Percentiles rank a stretch among this genome's conserved stretches.
phyloP scores from a whole-genome alignment of 768 basidiomycete genomes.

The Naganishia randhawae region DNA sequence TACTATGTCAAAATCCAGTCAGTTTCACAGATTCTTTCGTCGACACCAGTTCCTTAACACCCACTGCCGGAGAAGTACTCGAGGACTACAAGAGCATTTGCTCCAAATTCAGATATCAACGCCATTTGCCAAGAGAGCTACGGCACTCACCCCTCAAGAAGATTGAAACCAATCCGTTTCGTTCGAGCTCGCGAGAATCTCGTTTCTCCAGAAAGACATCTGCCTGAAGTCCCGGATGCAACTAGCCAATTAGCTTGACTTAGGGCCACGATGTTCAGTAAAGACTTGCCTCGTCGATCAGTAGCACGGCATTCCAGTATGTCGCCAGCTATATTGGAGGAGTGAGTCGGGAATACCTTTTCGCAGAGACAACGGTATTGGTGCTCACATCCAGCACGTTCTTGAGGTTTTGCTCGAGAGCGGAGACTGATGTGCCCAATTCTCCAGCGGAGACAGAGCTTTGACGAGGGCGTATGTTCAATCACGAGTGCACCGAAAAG shows the following conservation, averaged over 20 bases:
- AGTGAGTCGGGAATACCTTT: background rate
- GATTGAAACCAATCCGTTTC: slow-evolving; percentile 11
- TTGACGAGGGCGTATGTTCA: background rate
- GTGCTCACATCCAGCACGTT: background rate
- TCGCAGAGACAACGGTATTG: background rate
- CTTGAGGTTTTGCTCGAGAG: slow-evolving; percentile 6
- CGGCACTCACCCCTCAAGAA: slow-evolving; percentile 3
- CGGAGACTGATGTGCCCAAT: slow-evolving; percentile 6
- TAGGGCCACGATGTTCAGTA: background rate
- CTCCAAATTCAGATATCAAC: background rate
- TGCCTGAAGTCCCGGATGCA: background rate
- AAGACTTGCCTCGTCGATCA: slow-evolving; percentile 3
- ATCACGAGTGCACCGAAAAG: background rate
- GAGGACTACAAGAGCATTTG: background rate
- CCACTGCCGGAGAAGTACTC: slow-evolving; percentile 2
- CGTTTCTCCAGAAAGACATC: slow-evolving; percentile 7
- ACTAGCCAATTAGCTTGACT: background rate
- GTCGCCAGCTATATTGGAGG: background rate
- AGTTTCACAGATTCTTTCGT: background rate
- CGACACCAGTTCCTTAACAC: background rate
- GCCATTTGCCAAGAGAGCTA: background rate
- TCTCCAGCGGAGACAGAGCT: slow-evolving; percentile 3
- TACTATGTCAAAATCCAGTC: background rate
- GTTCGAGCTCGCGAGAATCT: slow-evolving; percentile 9
- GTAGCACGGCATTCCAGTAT: slow-evolving; percentile 10